Conservation (phyloP, 305 asterid species). For the Plantago coronopus region DNA sequence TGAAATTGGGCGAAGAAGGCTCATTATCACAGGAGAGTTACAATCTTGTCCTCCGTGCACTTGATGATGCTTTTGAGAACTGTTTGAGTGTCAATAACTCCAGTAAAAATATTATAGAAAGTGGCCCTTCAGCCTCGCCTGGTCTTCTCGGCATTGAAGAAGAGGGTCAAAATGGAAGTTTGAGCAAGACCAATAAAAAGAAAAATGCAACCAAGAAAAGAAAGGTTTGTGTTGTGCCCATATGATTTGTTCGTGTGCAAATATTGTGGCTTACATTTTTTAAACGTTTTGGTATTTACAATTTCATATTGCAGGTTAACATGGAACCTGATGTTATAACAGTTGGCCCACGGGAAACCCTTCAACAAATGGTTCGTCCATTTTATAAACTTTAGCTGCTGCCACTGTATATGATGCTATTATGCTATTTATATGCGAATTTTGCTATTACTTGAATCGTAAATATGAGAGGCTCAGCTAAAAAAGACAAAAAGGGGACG, state of each 20-base stretch:
- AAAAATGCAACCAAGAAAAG: constrained; percentile 72
- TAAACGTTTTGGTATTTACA: constrained; percentile 17
- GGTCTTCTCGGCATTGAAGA: constrained; percentile 81
- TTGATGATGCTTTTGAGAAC: constrained; percentile 78
- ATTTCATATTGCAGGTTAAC: constrained; percentile 61
- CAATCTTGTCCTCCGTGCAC: constrained; percentile 53
- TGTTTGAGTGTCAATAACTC: constrained; percentile 70
- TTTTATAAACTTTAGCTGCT: constrained; percentile 18
- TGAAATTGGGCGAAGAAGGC: constrained; percentile 89
- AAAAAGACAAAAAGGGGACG: neutral
- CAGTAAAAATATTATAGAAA: constrained; percentile 63
- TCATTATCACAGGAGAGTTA: constrained; percentile 84
- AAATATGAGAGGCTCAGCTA: neutral
- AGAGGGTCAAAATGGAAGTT: constrained; percentile 70
- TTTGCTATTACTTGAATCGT: constrained; percentile 3
- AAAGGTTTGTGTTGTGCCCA: constrained; percentile 54
- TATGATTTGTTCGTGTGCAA: constrained; percentile 11
- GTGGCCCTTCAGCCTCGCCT: constrained; percentile 69
- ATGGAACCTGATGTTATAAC: constrained; percentile 64
- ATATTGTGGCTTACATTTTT: neutral
- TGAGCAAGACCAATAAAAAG: constrained; percentile 80
- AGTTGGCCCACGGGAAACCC: constrained; percentile 62
- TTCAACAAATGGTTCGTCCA: constrained; percentile 80
- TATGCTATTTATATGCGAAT: neutral
- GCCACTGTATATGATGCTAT: neutral